Evolutionary conservation across 2,329 filamentous ascomycete species (phyloP).

Genomic region (Albophoma yamanashiensis): DNA sequence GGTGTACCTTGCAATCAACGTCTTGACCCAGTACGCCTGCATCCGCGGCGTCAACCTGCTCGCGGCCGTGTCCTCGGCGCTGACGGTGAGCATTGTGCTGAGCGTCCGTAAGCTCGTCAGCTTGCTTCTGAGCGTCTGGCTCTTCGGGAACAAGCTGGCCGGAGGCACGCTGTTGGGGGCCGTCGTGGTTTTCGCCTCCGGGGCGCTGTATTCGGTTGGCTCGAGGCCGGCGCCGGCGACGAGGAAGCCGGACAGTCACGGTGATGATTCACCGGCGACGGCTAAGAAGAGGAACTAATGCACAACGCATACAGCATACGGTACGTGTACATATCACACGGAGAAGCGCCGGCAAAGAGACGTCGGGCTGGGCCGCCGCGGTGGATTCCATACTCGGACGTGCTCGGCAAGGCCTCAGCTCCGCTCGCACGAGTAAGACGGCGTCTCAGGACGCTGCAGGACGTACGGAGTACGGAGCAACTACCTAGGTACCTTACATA

Average conservation of each 20-base stretch:
- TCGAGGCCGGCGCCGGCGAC: conserved; percentile 17
- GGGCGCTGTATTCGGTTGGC: conserved; percentile 83
- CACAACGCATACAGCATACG: no score
- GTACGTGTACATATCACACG: neutral
- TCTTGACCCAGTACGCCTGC: conserved; percentile 85
- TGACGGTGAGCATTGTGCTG: conserved; percentile 92
- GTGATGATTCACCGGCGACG: neutral
- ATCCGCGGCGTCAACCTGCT: conserved; percentile 95
- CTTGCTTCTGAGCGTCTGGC: conserved; percentile 79
- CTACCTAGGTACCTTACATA: no score
- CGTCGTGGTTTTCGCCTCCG: conserved; percentile 76
- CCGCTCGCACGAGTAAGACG: neutral
- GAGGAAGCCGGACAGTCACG: neutral
- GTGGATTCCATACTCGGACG: neutral
- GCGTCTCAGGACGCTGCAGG: neutral
- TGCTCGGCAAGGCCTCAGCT: neutral
- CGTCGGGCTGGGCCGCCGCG: neutral
- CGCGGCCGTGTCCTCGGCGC: conserved; percentile 74
- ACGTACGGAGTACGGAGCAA: no score
- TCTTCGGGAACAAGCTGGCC: conserved; percentile 81
- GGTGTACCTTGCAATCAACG: conserved; percentile 62
- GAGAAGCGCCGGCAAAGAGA: neutral
- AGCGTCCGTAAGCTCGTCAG: conserved; percentile 94
- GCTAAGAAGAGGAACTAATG: neutral
- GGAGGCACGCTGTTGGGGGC: conserved; percentile 72